These are phyloP conservation scores for Cutaneotrichosporon mucoides DNA, from an alignment of 1,284 basidiomycete species.

Conservation along the genomic window DNA sequence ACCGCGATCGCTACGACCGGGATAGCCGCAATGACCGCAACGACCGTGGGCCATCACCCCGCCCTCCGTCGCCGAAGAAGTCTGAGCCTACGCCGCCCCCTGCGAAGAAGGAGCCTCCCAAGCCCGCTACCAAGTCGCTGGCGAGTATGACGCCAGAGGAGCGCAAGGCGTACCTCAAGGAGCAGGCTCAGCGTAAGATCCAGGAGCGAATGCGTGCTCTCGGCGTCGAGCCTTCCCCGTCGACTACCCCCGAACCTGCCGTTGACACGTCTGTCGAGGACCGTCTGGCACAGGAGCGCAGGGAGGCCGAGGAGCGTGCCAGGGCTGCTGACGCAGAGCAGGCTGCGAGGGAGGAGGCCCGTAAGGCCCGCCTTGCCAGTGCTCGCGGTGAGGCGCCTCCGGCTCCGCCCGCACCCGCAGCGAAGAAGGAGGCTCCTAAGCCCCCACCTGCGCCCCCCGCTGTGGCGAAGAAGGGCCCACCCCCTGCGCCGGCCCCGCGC, in stretches of 20 bases:
- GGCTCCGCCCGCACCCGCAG: slow-evolving; percentile 29
- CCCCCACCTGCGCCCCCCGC: slow-evolving; percentile 37
- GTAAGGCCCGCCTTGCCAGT: slow-evolving; percentile 63
- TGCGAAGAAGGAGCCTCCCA: slow-evolving; percentile 16
- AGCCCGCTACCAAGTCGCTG: slow-evolving; percentile 49
- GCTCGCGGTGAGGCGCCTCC: slow-evolving; percentile 51
- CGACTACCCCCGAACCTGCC: slow-evolving; percentile 39
- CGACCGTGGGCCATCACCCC: background rate
- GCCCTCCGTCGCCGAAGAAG: slow-evolving; percentile 1
- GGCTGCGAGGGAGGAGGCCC: slow-evolving; percentile 65
- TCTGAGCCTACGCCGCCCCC: background rate
- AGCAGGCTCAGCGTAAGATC: slow-evolving; percentile 77
- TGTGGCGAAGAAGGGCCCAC: slow-evolving; percentile 16
- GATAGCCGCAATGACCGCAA: background rate
- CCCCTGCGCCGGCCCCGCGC: slow-evolving; percentile 38
- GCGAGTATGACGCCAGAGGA: slow-evolving; percentile 84
- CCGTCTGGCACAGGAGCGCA: slow-evolving; percentile 73
- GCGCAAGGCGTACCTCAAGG: slow-evolving; percentile 71
- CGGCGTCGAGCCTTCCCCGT: slow-evolving; percentile 62
- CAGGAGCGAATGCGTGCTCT: slow-evolving; percentile 83
- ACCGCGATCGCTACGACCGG: too few relatives aligned
- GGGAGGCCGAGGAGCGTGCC: slow-evolving; percentile 77
- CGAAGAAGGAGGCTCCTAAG: slow-evolving; percentile 33
- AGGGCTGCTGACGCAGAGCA: slow-evolving; percentile 69
- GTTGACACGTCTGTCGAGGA: slow-evolving; percentile 77